Evolutionary conservation across 768 basidiomycete species (phyloP), one percentile per base, ranked within the genome.

Genomic region (Boletus reticuloceps): DNA sequence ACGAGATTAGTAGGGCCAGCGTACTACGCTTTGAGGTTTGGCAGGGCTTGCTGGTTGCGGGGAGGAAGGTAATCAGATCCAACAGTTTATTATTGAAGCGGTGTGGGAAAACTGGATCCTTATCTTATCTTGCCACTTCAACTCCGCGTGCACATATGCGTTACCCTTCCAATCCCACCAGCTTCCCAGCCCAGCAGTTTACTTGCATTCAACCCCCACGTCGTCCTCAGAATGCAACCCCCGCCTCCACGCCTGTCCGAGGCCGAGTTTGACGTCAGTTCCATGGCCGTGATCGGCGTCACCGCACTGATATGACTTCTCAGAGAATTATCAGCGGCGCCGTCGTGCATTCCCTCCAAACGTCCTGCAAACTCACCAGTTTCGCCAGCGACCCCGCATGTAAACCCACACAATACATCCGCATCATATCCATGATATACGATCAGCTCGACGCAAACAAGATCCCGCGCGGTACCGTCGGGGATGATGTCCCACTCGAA

Each of bases 191-290:
- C 17, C 41, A 32, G 6, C n/a, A 17, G 8, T 29, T 43, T 25
- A 0, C 17, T 36, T 14, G 6, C 14, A 43, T 58, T 22, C 36
- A 36, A 38, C 25, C 25, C 25, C 12, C 17, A 41, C 25, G 6
- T 25, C 11, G 25, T 19, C 22, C 1, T 1, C n/a, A 29, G 6
- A 49, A 51, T 65, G 52, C 40, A 11, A 27, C 40, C 41, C 0
- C 39, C 4, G 1, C 41, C 43, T 5, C 42, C 36, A 17, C 20
- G 25, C 5, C 37, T 64, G 37, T 40, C 54, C 2, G 41, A 50
- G n/a, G 51, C 42, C 36, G 62, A 65, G 38, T 68, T 68, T 10
- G 55, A 67, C 13, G 67, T 68, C 38, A 51, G 68, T 49, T 36
- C 19, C 20, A n/a, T 19, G 2, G 11, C 20, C 19, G 3, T 22